Evolutionary conservation across 192 early-diverging fungal genomes (phyloP), one percentile per base, ranked within the genome.

Genomic region (Coemansia sp.): DNA sequence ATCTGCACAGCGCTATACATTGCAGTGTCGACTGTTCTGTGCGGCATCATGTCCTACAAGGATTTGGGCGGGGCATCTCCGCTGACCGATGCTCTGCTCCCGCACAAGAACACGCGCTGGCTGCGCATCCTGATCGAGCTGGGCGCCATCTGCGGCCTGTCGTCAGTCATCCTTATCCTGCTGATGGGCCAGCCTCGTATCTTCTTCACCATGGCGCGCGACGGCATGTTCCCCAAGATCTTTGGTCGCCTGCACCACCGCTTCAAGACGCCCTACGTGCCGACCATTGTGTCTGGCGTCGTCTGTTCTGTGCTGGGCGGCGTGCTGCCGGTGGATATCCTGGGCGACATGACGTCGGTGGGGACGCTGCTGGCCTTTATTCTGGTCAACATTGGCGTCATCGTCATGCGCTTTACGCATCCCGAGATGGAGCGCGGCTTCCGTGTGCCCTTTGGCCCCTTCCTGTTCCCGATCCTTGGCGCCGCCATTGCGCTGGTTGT

Each of bases 161-260:
- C 83, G 0, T 92, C 91, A 2, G 94, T 95, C 0, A 88, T 94
- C 22, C 82, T 95, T 8, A 80, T 88, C 14, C 42, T 85, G 29
- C 63, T 95, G 50, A 82, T 95, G 57, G 90, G 82, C 34, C 94
- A 96, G 74, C 88, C 93, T 4, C 92, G 94, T 59, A 91, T 96
- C 41, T 90, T 94, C 52, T 87, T 88, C 33, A 79, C 89, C 29
- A 94, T 96, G 94, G 87, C 92, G 20, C 70, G 87, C 37, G 94
- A 96, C 74, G 93, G 94, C 6, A 68, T 96, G 30, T 80, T 96
- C n/a, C 92, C 93, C 2, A 37, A 71, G 14, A 57, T 85, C 15
- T 89, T 94, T 61, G 83, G 87, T 23, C 84, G 85, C 34, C 71
- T 94, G 30, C 88, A 95, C 65, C 85, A 82, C 11, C 62, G 76